These are phyloP conservation scores for Akanthomyces uredinophilus DNA, from an alignment of 2,329 filamentous ascomycete genomes.

Conservation along the genomic window DNA sequence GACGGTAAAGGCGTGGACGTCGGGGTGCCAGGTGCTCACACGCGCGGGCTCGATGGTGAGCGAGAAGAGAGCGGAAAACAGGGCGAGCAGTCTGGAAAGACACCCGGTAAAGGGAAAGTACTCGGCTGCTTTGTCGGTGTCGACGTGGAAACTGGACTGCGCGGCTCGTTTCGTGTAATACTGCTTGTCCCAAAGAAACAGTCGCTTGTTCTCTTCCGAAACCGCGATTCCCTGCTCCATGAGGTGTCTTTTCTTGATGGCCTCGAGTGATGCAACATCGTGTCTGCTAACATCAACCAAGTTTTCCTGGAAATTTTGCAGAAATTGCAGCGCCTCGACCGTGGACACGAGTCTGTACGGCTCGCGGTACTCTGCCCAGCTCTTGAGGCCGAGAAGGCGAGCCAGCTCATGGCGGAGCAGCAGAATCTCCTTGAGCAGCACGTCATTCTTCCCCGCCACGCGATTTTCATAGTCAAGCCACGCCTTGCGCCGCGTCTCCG, in stretches of 20 bases:
- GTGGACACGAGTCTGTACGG: conserved; percentile 12
- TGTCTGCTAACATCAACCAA: background rate
- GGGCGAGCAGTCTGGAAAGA: conserved; percentile 65
- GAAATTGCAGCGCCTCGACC: conserved; percentile 1
- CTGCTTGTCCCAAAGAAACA: background rate
- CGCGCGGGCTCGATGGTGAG: conserved; percentile 51
- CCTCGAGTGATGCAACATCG: background rate
- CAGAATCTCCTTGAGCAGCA: conserved; percentile 64
- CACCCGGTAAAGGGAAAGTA: conserved; percentile 69
- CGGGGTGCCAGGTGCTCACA: too few relatives aligned
- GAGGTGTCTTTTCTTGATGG: background rate
- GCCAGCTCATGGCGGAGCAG: conserved; percentile 67
- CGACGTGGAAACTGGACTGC: conserved; percentile 66
- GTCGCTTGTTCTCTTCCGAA: background rate
- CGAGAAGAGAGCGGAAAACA: conserved; percentile 71
- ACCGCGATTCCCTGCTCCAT: background rate
- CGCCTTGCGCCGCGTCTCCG: conserved; percentile 54
- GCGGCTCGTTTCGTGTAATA: conserved; percentile 66
- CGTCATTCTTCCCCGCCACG: conserved; percentile 52
- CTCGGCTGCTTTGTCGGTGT: conserved; percentile 68
- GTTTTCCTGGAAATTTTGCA: conserved; percentile 1
- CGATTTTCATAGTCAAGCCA: conserved; percentile 74
- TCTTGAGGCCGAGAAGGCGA: conserved; percentile 63
- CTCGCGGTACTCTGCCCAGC: conserved; percentile 13
- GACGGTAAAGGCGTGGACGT: background rate